Base-by-base conservation (phyloP, 352 stramenopile species). In the Pseudoperonospora humuli region DNA sequence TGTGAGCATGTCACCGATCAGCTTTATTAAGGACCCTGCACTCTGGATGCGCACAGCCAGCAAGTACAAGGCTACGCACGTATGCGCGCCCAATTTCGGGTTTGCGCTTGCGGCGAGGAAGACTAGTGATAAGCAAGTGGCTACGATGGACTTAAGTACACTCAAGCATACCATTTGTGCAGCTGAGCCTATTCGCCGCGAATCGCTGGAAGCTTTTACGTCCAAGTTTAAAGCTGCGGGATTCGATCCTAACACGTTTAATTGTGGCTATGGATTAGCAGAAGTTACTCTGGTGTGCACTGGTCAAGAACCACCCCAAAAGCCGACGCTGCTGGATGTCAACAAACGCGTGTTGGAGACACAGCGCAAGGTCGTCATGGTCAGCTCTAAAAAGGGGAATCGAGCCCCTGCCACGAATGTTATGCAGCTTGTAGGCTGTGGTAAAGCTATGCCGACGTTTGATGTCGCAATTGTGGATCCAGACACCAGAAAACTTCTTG, bases 241-340 rank as follows among this genome's bases (percentile, higher is more conserved):
- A 1, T 88, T 92, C 20, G 55, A 88, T 46, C 61, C 69, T 0
- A 69, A 70, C 43, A 76, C 74, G n/a, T 87, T 89, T 42, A 90
- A 90, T 52, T 86, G 71, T 40, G 75, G 75, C 23, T 92, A 92
- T 39, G 77, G 80, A 6, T 54, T 92, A 19, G 80, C 80, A 5
- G 80, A 92, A 58, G 71, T 85, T n/a, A 92, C 80, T 18, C 52
- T 92, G 17, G 79, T 89, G 34, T 82, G 70, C 25, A 88, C 75
- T 6, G 79, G 79, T 0, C 76, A 92, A 47, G 63, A 86, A 20
- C 72, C 67, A 29, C 74, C 70, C 9, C 59, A 75, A 20, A 45
- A 71, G 26, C 75, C 76, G 23, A 78, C 72, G 3, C 56, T 92
- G n/a, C 39, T 92, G 10, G 50, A 57, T 21, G 61, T 92, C 17